phyloP scores from a whole-genome alignment of 306 rosid species.

The Senna tora region DNA sequence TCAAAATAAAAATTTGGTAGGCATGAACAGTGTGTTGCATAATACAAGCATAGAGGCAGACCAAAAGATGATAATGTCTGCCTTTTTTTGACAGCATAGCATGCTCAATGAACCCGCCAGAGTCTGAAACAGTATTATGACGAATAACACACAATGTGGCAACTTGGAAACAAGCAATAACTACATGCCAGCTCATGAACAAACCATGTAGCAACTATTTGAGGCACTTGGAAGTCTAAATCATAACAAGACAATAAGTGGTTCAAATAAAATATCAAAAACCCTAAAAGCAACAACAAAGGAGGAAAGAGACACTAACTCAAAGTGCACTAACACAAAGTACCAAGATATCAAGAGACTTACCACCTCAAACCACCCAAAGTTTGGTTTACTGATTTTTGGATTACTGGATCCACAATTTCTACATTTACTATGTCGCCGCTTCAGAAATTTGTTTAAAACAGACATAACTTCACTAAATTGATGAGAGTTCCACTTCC shows the following conservation, averaged over 20 bases:
- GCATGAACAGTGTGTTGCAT: conserved; percentile 5
- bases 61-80: background rate
- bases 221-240: conserved; percentile 1
- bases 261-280: background rate
- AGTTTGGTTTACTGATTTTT: conserved; percentile 65
- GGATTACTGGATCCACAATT: conserved; percentile 55
- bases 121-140: background rate
- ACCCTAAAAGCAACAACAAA: background rate
- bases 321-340: conserved; percentile 12
- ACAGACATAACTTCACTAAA: conserved; percentile 70
- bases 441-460: conserved; percentile 49
- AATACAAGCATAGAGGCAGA: background rate
- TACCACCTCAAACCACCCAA: conserved; percentile 87
- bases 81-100: background rate
- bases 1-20: background rate
- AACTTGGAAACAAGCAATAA: background rate
- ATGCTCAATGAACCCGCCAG: background rate
- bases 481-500: conserved; percentile 79
- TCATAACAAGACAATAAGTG: background rate
- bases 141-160: background rate
- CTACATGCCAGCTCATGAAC: background rate
- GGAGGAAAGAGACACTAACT: background rate
- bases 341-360: conserved; percentile 28
- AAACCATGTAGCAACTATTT: background rate
- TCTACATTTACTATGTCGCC: conserved; percentile 43